Percentiles rank a stretch among this genome's conserved stretches.
Evolutionary conservation across 495 filamentous ascomycete species (phyloP).

Genomic region (Trichoderma asperelloides): DNA sequence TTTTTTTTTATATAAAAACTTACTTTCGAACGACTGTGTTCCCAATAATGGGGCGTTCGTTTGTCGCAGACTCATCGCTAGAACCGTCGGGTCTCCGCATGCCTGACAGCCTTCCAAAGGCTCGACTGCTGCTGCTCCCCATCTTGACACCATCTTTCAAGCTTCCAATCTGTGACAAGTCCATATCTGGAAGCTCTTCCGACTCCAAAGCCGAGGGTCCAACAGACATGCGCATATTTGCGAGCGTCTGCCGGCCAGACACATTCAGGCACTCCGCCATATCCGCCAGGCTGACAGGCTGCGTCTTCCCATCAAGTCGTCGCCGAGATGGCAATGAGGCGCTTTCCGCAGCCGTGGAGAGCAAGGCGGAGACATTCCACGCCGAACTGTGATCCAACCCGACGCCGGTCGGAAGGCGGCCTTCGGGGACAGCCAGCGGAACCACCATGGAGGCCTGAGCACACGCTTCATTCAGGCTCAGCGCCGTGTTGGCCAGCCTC

Average conservation of each 20-base stretch:
- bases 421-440: slow-evolving; percentile 58
- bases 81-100: not conserved
- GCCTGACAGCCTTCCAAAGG: slow-evolving; percentile 4
- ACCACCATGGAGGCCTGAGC: slow-evolving; percentile 68
- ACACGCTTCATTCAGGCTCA: slow-evolving; percentile 56
- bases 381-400: slow-evolving; percentile 53
- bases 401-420: slow-evolving; percentile 49
- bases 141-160: not conserved
- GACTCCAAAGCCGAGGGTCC: not conserved
- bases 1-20: slow-evolving; percentile 1
- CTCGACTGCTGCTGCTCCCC: not conserved
- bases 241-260: slow-evolving; percentile 73
- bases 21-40: not conserved
- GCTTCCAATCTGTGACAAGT: not conserved
- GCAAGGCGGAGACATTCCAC: slow-evolving; percentile 76
- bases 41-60: not conserved
- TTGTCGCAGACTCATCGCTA: not conserved
- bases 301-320: slow-evolving; percentile 35
- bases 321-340: slow-evolving; percentile 70
- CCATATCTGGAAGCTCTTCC: not conserved
- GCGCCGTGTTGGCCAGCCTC: slow-evolving; percentile 59
- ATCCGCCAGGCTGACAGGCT: slow-evolving; percentile 44
- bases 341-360: slow-evolving; percentile 72
- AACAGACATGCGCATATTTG: slow-evolving; percentile 39
- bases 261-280: slow-evolving; percentile 65